These are phyloP conservation scores for Salix brachista DNA, from an alignment of 345 rosid species.

Conservation along the genomic window DNA sequence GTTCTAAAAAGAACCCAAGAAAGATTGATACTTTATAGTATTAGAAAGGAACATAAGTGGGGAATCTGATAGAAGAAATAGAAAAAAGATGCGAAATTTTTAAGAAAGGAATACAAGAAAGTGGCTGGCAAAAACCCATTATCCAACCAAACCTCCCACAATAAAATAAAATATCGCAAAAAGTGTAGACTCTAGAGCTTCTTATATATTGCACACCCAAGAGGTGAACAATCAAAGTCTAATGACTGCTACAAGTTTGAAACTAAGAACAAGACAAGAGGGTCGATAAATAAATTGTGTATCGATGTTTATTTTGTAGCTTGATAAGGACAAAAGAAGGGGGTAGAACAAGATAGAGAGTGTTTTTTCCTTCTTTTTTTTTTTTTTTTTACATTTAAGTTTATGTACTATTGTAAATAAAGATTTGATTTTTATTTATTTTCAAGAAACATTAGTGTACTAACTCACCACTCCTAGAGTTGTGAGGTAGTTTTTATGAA, in stretches of 20 bases:
- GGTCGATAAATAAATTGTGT: not conserved
- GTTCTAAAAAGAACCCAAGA: constrained; percentile 6
- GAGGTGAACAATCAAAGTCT: constrained; percentile 1
- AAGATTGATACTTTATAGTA: not conserved
- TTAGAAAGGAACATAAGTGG: constrained; percentile 10
- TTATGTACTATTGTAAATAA: not conserved
- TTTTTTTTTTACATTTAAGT: not conserved
- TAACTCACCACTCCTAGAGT: too few species aligned
- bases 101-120: constrained; percentile 42
- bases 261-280: not conserved
- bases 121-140: constrained; percentile 23
- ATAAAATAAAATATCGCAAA: not conserved
- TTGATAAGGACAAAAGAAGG: not conserved
- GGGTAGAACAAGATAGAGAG: not conserved
- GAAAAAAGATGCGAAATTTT: constrained; percentile 23
- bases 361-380: not conserved
- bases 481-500: too few species aligned
- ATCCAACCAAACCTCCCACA: not conserved
- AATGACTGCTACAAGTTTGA: not conserved
- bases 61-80: constrained; percentile 25
- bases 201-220: not conserved
- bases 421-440: not conserved
- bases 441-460: not conserved
- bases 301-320: constrained; percentile 3
- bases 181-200: not conserved